Evolutionary conservation across 192 early-diverging fungal species (phyloP).

Genomic region (Chytriomyces hyalinus): DNA sequence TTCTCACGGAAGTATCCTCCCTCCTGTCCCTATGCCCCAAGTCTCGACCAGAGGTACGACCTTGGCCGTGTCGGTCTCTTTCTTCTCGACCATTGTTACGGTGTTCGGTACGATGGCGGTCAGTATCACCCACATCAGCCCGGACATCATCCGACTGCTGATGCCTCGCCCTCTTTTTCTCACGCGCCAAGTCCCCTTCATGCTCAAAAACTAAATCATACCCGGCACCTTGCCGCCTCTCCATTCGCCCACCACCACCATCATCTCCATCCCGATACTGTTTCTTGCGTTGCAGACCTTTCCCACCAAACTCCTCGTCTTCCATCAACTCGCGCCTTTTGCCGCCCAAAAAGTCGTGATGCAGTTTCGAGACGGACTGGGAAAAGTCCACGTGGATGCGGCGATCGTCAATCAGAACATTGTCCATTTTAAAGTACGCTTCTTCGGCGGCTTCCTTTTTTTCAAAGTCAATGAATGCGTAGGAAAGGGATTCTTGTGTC

Average conservation of each 20-base stretch:
- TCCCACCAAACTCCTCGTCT: conserved; percentile 43
- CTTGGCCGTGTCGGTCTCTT: too few relatives aligned
- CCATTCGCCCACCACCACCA: conserved; percentile 4
- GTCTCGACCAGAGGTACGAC: too few relatives aligned
- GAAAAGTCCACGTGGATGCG: conserved; percentile 98
- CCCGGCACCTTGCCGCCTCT: conserved; percentile 13
- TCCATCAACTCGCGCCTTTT: conserved; percentile 31
- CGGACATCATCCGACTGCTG: too few relatives aligned
- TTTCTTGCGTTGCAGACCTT: conserved; percentile 36
- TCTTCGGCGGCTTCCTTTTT: conserved; percentile 85
- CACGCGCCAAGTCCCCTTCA: conserved; percentile 44
- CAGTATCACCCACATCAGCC: too few relatives aligned
- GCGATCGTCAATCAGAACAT: conserved; percentile 93
- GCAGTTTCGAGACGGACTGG: conserved; percentile 87
- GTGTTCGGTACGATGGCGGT: too few relatives aligned
- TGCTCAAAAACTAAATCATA: conserved; percentile 59
- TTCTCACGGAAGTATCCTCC: too few relatives aligned
- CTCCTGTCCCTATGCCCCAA: too few relatives aligned
- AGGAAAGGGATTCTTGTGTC: conserved; percentile 82
- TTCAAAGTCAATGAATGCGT: conserved; percentile 97
- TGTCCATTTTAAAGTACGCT: conserved; percentile 97
- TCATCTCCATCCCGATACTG: conserved; percentile 42
- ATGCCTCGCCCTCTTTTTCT: conserved; percentile 36
- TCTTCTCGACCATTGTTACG: too few relatives aligned
- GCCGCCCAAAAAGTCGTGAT: conserved; percentile 74